Percentiles rank a stretch among this genome's conserved stretches.
Conservation (phyloP, 352 stramenopile genomes). For the Globisporangium nodosum region DNA sequence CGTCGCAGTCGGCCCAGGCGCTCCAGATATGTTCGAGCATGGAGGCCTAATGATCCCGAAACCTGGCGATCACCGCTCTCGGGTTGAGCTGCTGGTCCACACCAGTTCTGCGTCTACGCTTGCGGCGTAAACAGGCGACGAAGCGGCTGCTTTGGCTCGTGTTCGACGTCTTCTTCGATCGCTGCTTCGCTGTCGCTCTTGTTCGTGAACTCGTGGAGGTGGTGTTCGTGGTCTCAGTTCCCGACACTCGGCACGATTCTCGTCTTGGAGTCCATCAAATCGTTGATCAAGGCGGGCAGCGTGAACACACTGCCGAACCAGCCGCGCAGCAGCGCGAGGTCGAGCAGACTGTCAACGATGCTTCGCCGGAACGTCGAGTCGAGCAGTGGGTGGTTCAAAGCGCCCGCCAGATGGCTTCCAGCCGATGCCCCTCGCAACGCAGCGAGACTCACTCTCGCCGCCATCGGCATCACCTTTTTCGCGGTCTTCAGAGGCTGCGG, state of each 20-base stretch:
- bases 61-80: slow-evolving; percentile 9
- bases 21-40: slow-evolving; percentile 19
- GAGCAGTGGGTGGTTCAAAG: background rate
- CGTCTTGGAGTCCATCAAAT: slow-evolving; percentile 8
- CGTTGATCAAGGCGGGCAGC: slow-evolving; percentile 1
- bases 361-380: background rate
- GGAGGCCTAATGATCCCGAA: slow-evolving; percentile 6
- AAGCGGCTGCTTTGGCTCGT: slow-evolving; percentile 18
- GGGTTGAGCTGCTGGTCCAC: slow-evolving; percentile 21
- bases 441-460: background rate
- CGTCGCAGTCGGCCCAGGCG: slow-evolving; percentile 21
- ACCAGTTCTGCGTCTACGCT: slow-evolving; percentile 2
- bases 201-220: slow-evolving; percentile 3
- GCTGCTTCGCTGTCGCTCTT: slow-evolving; percentile 13
- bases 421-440: background rate
- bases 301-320: background rate
- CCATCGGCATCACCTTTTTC: slow-evolving; percentile 1
- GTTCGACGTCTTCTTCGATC: slow-evolving; percentile 20
- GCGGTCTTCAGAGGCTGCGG: background rate
- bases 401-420: background rate
- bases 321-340: background rate
- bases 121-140: slow-evolving; percentile 9
- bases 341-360: background rate
- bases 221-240: slow-evolving; percentile 1
- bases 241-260: background rate